phyloP scores from a whole-genome alignment of 306 rosid genomes.

The Canavalia gladiata region DNA sequence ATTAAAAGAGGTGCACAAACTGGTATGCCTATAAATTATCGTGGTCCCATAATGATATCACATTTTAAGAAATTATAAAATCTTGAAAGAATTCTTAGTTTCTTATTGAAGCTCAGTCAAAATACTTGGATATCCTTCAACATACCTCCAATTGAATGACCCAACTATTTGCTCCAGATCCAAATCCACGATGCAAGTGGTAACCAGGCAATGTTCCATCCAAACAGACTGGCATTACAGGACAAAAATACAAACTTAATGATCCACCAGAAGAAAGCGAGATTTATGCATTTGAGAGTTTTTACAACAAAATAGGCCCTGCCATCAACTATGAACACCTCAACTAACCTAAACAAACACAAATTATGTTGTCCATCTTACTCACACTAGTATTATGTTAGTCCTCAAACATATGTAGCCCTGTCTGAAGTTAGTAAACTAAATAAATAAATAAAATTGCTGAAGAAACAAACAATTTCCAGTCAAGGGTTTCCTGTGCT shows the following conservation, averaged over 20 bases:
- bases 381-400: neutral
- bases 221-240: conserved; percentile 70
- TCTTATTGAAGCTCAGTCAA: conserved; percentile 11
- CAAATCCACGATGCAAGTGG: conserved; percentile 78
- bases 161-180: conserved; percentile 88
- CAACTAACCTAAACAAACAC: neutral
- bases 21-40: conserved; percentile 21
- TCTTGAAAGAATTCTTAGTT: neutral
- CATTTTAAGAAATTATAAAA: neutral
- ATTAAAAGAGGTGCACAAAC: conserved; percentile 23
- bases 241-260: conserved; percentile 41
- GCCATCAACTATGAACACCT: neutral
- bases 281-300: conserved; percentile 10
- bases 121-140: conserved; percentile 4
- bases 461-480: no score
- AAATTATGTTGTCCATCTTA: neutral
- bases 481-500: no score
- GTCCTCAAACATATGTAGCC: neutral
- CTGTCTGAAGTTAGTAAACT: no score
- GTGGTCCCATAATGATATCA: neutral
- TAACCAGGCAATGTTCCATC: conserved; percentile 95
- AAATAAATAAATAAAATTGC: no score
- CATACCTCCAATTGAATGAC: conserved; percentile 82
- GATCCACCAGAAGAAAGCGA: conserved; percentile 9
- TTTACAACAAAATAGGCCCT: conserved; percentile 16